Evolutionary conservation across 768 basidiomycete genomes (phyloP).

Genomic region (Rhizopogon sp.): DNA sequence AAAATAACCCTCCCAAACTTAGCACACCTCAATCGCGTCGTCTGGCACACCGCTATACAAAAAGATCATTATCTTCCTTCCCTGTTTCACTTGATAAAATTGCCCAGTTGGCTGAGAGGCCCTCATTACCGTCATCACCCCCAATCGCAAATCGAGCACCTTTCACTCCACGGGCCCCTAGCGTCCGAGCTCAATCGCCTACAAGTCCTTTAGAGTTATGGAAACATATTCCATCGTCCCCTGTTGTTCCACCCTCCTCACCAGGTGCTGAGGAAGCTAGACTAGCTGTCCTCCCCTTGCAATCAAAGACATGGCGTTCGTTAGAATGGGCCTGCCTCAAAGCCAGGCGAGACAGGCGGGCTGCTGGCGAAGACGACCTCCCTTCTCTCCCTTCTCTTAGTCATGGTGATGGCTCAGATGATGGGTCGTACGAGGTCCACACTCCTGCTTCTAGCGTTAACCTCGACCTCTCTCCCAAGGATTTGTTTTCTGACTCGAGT

Average conservation of each 20-base stretch:
- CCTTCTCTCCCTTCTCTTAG: conserved; percentile 7
- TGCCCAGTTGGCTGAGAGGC: conserved; percentile 25
- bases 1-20: conserved; percentile 16
- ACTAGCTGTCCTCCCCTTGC: conserved; percentile 20
- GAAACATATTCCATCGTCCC: conserved; percentile 26
- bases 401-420: conserved; percentile 4
- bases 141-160: conserved; percentile 8
- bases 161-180: conserved; percentile 24
- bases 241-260: conserved; percentile 12
- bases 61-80: conserved; percentile 9
- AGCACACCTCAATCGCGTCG: conserved; percentile 3
- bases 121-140: conserved; percentile 10
- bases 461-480: conserved; percentile 3
- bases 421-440: conserved; percentile 10
- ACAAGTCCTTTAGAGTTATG: conserved; percentile 19
- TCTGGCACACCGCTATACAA: background rate
- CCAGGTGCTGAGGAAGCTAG: conserved; percentile 21
- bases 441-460: conserved; percentile 9
- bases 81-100: conserved; percentile 26
- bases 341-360: conserved; percentile 26
- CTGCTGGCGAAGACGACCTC: conserved; percentile 9
- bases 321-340: conserved; percentile 74
- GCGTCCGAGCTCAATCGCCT: conserved; percentile 2
- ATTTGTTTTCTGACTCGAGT: conserved; percentile 1
- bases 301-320: conserved; percentile 43